A percentile compares a stretch with the other conserved stretches of the same genome.
These are phyloP conservation scores for Penicillium maclennaniae DNA, from an alignment of 495 filamentous ascomycete genomes.

Conservation along the genomic window DNA sequence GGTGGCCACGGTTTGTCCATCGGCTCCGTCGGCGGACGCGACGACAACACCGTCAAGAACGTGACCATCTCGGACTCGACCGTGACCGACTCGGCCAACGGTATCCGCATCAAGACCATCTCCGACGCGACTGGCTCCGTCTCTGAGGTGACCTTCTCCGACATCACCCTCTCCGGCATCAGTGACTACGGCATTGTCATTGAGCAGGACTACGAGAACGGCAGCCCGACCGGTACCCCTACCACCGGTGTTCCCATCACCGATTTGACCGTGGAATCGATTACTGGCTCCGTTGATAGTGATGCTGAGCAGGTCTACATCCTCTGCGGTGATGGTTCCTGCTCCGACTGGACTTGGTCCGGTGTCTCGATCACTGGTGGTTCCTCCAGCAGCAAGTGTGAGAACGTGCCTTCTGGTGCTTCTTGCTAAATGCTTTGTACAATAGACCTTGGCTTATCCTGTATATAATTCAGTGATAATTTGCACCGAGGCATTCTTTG, in stretches of 20 bases:
- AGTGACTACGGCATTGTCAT: slow-evolving; percentile 62
- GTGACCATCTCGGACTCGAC: slow-evolving; percentile 52
- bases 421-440: slow-evolving; percentile 31
- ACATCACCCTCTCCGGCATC: slow-evolving; percentile 56
- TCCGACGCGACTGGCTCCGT: slow-evolving; percentile 54
- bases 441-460: not conserved
- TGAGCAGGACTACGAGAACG: slow-evolving; percentile 67
- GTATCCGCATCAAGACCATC: slow-evolving; percentile 64
- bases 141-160: slow-evolving; percentile 53
- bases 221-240: slow-evolving; percentile 55
- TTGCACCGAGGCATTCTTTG: not conserved
- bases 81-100: slow-evolving; percentile 53
- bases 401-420: slow-evolving; percentile 39
- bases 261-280: slow-evolving; percentile 47
- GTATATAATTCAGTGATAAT: not conserved
- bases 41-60: slow-evolving; percentile 54
- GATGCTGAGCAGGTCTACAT: slow-evolving; percentile 49
- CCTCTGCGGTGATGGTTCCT: slow-evolving; percentile 46
- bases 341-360: slow-evolving; percentile 48
- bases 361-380: slow-evolving; percentile 47
- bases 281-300: slow-evolving; percentile 48
- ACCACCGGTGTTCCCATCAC: slow-evolving; percentile 62
- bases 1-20: slow-evolving; percentile 69
- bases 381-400: slow-evolving; percentile 37
- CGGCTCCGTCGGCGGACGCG: slow-evolving; percentile 63